Evolutionary conservation across 2,329 filamentous ascomycete genomes (phyloP), one percentile per base, ranked within the genome.

Genomic region (Rhynchosporium secalis): DNA sequence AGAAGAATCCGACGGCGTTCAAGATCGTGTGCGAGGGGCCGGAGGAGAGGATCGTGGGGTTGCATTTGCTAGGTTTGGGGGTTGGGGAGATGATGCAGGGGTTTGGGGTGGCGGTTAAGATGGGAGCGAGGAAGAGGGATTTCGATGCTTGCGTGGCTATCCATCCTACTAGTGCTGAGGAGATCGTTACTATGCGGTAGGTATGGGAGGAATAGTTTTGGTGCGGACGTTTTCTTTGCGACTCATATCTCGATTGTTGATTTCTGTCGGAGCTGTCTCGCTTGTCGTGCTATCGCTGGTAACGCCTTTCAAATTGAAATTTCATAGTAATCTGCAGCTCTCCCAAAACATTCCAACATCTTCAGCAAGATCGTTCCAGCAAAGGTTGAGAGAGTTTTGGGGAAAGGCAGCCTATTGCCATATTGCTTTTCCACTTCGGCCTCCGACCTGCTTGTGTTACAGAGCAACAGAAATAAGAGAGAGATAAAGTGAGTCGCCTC

Each of bases 1-100:
- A 92, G 58, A 96, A 95, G 83, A 87, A 79, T 0, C 90, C 90
- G 0, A 93, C 90, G 10, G 85, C 82, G 62, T 96, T 93, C 81
- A 96, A 96, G 83, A 80, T 96, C 61, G 79, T 96, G 67, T 89
- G 86, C 70, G 79, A 81, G 10, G 90, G 91, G 1, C 85, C 88
- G 26, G 86, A 95, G 67, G 89, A 96, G 80, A 91, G 86, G 80
- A 88, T 96, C 28, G 89, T 96, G 5, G 92, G 91, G 31, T 78
- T 96, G 75, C 91, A 96, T 78, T 94, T 96, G 70, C 78, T 95
- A 74, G 92, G 91, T 12, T 76, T 86, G 20, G 90, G 89, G 65
- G 90, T 87, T 72, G 86, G 83, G 41, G 85, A 87, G 77, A 86
- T 87, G 69, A 72, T 87, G 72, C 85, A 87, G 71, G 85, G 85